These are phyloP conservation scores for Arabidopsis lyrata DNA, from an alignment of 441 rosid genomes.

Conservation along the genomic window DNA sequence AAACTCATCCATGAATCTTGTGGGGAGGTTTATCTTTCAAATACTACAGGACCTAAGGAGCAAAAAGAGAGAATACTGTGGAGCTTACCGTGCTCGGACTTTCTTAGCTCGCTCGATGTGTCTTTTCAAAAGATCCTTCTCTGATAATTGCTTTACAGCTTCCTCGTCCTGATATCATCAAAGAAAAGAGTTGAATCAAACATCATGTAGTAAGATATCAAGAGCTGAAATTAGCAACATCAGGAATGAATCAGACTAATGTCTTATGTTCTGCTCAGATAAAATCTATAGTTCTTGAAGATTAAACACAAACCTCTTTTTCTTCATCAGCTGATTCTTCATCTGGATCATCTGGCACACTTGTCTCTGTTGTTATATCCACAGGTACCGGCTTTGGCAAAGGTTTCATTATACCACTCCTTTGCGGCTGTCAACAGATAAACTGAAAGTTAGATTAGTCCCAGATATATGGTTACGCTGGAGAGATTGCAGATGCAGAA, in stretches of 20 bases:
- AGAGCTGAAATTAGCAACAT: conserved; percentile 7
- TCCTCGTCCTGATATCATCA: conserved; percentile 57
- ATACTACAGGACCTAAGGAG: not conserved
- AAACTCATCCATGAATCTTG: conserved; percentile 8
- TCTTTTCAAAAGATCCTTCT: conserved; percentile 70
- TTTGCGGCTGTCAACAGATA: conserved; percentile 57
- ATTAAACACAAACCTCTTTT: conserved; percentile 56
- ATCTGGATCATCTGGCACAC: conserved; percentile 48
- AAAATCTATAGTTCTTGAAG: conserved; percentile 10
- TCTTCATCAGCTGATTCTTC: conserved; percentile 51
- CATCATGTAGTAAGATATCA: not conserved
- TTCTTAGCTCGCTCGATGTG: conserved; percentile 79
- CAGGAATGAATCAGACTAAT: conserved; percentile 9
- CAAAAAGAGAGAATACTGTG: not conserved
- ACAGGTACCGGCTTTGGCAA: conserved; percentile 83
- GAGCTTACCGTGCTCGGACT: conserved; percentile 73
- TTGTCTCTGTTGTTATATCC: conserved; percentile 47
- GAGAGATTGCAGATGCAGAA: conserved; percentile 19
- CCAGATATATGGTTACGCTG: conserved; percentile 1
- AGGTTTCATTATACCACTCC: conserved; percentile 57
- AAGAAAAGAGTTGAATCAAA: conserved; percentile 10
- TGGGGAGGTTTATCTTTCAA: not conserved
- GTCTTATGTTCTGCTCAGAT: not conserved
- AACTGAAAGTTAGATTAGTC: conserved; percentile 35
- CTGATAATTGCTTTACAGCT: conserved; percentile 60